Evolutionary conservation across 306 rosid species (phyloP).

Genomic region (Senna siamea): DNA sequence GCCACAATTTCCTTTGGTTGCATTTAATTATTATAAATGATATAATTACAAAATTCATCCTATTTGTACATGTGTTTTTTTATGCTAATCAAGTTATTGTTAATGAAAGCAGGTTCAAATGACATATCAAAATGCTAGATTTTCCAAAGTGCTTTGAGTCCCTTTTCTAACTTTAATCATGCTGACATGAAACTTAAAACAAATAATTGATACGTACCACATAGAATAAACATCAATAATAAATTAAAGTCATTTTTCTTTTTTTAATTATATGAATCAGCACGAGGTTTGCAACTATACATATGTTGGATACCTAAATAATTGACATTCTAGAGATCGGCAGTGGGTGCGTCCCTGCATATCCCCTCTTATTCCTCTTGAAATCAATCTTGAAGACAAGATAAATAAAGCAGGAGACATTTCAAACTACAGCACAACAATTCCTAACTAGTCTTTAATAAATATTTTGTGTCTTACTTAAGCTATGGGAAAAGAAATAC

Average conservation of each 20-base stretch:
- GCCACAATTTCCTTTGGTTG: conserved; percentile 17
- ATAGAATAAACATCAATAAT: no score
- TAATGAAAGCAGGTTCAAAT: not conserved
- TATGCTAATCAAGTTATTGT: not conserved
- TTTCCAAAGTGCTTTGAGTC: no score
- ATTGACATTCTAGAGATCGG: no score
- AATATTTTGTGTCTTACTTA: not conserved
- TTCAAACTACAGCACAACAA: conserved; percentile 7
- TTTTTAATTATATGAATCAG: no score
- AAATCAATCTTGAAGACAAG: conserved; percentile 1
- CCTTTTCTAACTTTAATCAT: no score
- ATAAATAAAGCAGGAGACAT: conserved; percentile 25
- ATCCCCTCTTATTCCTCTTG: not conserved
- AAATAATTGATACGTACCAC: no score
- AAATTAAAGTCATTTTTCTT: no score
- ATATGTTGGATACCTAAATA: no score
- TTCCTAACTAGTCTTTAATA: conserved; percentile 12
- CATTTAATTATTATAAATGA: not conserved
- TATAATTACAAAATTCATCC: not conserved
- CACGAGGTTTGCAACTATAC: no score
- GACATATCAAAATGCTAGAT: not conserved
- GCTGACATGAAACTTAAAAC: no score
- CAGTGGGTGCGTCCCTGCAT: not conserved
- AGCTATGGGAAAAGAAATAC: conserved; percentile 17
- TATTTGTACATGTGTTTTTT: not conserved